phyloP scores from a whole-genome alignment of 371 early-diverging fungal species.

The Coemansia sp. region DNA sequence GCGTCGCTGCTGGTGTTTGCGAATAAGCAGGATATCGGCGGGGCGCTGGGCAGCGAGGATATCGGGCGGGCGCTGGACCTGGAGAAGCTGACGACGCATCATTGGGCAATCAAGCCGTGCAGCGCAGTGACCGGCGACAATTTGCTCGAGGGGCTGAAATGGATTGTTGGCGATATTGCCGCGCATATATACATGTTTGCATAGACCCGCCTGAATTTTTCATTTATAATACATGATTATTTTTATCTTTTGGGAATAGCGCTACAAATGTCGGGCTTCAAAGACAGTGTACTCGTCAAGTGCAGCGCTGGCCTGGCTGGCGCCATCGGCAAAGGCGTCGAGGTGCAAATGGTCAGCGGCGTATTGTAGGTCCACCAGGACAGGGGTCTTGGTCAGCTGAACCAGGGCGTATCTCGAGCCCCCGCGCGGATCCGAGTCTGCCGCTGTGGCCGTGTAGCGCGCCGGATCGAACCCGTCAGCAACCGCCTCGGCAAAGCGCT shows the following conservation, averaged over 20 bases:
- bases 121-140: conserved; percentile 90
- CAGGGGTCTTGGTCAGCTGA: conserved; percentile 29
- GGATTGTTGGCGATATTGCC: conserved; percentile 91
- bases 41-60: conserved; percentile 72
- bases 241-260: neutral
- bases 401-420: conserved; percentile 7
- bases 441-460: conserved; percentile 11
- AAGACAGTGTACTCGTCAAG: conserved; percentile 28
- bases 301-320: neutral
- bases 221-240: conserved; percentile 5
- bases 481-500: conserved; percentile 25
- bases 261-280: conserved; percentile 21
- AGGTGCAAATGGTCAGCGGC: conserved; percentile 6
- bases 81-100: conserved; percentile 78
- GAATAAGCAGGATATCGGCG: conserved; percentile 94
- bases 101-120: conserved; percentile 89
- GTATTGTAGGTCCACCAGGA: conserved; percentile 27
- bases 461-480: conserved; percentile 38
- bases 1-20: conserved; percentile 92
- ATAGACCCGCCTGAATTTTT: neutral
- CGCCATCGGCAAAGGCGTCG: neutral
- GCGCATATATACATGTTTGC: conserved; percentile 69
- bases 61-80: conserved; percentile 74
- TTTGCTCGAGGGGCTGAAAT: conserved; percentile 86
- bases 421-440: neutral